phyloP scores from a whole-genome alignment of 2,329 filamentous ascomycete species.

The Septoria petroselini region DNA sequence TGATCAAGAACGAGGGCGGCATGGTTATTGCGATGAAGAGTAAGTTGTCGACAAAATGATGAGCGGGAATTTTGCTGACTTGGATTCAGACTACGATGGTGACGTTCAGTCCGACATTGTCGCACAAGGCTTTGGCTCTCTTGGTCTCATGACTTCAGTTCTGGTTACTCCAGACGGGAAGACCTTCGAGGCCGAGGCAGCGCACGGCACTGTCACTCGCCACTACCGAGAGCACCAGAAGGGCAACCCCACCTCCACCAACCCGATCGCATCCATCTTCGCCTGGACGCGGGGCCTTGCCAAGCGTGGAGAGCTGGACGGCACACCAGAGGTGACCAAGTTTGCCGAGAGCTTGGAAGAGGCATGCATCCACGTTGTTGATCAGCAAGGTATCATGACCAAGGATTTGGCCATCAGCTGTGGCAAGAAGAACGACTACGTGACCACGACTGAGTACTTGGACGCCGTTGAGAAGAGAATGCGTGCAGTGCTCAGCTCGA shows the following conservation, averaged over 20 bases:
- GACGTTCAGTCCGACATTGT: slow-evolving; percentile 99
- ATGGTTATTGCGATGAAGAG: slow-evolving; percentile 99
- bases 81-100: slow-evolving; percentile 81
- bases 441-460: slow-evolving; percentile 89
- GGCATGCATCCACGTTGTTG: slow-evolving; percentile 91
- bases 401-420: slow-evolving; percentile 97
- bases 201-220: slow-evolving; percentile 95
- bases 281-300: slow-evolving; percentile 94
- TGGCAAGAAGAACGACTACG: slow-evolving; percentile 85
- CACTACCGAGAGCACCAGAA: slow-evolving; percentile 99
- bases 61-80: slow-evolving; percentile 19
- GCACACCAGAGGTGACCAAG: slow-evolving; percentile 83
- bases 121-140: slow-evolving; percentile 94
- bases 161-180: slow-evolving; percentile 95
- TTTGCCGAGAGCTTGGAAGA: slow-evolving; percentile 91
- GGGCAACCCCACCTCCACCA: slow-evolving; percentile 93
- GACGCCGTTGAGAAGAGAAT: slow-evolving; percentile 87
- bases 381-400: slow-evolving; percentile 95
- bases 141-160: slow-evolving; percentile 97
- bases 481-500: slow-evolving; percentile 74
- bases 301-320: slow-evolving; percentile 89
- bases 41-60: slow-evolving; percentile 47
- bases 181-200: slow-evolving; percentile 95
- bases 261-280: slow-evolving; percentile 98
- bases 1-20: slow-evolving; percentile 97